Conservation (phyloP, 495 filamentous ascomycete genomes). For the Xylaria grammica region DNA sequence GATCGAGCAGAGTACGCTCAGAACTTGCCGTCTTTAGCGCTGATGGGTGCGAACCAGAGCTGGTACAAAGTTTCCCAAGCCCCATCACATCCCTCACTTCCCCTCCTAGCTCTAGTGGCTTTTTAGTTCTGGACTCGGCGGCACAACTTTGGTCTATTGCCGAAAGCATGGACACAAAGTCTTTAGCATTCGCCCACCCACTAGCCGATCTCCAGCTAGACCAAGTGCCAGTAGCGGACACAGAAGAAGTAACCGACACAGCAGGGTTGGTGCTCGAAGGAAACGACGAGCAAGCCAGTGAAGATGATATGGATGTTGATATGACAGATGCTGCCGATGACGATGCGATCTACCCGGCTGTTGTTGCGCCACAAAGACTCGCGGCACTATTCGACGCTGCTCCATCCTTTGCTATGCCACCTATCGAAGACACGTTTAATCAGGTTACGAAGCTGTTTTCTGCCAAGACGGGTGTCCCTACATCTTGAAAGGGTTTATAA, state of each 20-base stretch:
- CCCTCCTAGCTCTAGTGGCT: constrained; percentile 60
- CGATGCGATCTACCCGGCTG: constrained; percentile 49
- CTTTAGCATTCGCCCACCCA: constrained; percentile 52
- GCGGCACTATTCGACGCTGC: constrained; percentile 75
- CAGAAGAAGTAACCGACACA: constrained; percentile 19
- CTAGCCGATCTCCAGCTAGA: constrained; percentile 54
- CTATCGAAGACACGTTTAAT: constrained; percentile 78
- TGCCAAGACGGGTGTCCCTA: constrained; percentile 44
- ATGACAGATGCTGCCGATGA: constrained; percentile 41
- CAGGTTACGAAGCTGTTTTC: constrained; percentile 68
- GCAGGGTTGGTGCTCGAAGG: constrained; percentile 34
- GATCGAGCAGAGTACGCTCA: constrained; percentile 39
- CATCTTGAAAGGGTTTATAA: constrained; percentile 1
- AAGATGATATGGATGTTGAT: constrained; percentile 50
- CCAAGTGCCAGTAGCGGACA: constrained; percentile 24
- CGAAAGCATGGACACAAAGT: constrained; percentile 53
- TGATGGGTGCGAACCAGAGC: constrained; percentile 51
- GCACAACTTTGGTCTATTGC: constrained; percentile 62
- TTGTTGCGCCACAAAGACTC: constrained; percentile 68
- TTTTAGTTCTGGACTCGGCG: constrained; percentile 62
- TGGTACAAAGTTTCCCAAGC: constrained; percentile 51
- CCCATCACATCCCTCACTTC: constrained; percentile 62
- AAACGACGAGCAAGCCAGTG: constrained; percentile 55
- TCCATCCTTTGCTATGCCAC: constrained; percentile 76
- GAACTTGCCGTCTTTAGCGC: constrained; percentile 64